A percentile compares a stretch with the other conserved stretches of the same genome.
phyloP scores from a whole-genome alignment of 202 grass and related monocot genomes.

The Panicum hallii region DNA sequence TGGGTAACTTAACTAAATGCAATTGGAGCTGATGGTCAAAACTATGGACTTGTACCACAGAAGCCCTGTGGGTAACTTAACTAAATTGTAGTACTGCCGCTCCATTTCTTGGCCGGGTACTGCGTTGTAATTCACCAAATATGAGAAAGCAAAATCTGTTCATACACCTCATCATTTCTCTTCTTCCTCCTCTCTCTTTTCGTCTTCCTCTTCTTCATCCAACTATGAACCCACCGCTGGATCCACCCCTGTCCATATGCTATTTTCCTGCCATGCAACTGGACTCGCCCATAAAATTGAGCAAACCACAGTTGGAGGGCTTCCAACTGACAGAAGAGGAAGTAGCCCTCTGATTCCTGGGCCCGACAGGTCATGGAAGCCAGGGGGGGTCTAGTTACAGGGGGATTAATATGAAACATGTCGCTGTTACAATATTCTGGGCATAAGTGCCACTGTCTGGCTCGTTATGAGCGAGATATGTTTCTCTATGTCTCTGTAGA shows the following conservation, averaged over 20 bases:
- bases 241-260: not conserved
- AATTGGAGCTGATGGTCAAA: no score
- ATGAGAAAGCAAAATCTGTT: no score
- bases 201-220: no score
- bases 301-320: not conserved
- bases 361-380: not conserved
- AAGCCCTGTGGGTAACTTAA: no score
- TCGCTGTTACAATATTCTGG: not conserved
- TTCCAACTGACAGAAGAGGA: not conserved
- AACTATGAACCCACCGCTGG: no score
- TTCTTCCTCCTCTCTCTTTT: no score
- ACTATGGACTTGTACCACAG: no score
- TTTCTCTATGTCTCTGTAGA: conserved; percentile 54
- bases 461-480: conserved; percentile 43
- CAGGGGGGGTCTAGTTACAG: not conserved
- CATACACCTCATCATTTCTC: no score
- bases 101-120: no score
- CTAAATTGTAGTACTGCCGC: no score
- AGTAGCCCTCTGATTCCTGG: not conserved
- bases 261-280: conserved; percentile 7
- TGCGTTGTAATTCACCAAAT: no score
- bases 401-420: not conserved
- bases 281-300: not conserved
- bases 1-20: no score
- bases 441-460: conserved; percentile 59